A percentile compares a stretch with the other conserved stretches of the same genome.
Conservation (phyloP, 163 green algal species). For the Scenedesmus sp. region DNA sequence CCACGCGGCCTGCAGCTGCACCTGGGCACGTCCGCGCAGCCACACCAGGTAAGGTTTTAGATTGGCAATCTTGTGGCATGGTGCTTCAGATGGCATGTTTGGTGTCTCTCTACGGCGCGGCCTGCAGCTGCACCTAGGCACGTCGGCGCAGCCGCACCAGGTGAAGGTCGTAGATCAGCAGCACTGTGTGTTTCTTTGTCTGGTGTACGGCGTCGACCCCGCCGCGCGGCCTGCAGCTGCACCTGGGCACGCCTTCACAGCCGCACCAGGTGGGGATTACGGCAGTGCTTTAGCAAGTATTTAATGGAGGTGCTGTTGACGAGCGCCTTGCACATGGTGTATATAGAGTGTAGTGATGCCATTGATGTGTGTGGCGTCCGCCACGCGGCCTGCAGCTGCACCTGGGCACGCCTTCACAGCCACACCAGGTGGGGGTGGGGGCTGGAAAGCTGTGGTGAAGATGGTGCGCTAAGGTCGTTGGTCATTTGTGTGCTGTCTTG, state of each 20-base stretch:
- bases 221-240: conserved; percentile 92
- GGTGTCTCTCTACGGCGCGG: conserved; percentile 70
- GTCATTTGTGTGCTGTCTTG: too few species aligned
- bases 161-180: conserved; percentile 39
- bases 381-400: conserved; percentile 92
- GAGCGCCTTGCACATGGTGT: too few species aligned
- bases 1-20: conserved; percentile 92
- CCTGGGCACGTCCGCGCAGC: conserved; percentile 71
- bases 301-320: too few species aligned
- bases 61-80: too few species aligned
- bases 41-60: conserved; percentile 58
- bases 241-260: conserved; percentile 71
- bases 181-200: too few species aligned
- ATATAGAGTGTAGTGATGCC: too few species aligned
- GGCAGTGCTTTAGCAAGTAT: too few species aligned
- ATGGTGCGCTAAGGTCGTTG: too few species aligned
- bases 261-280: too few species aligned
- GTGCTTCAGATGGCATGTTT: too few species aligned
- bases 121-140: conserved; percentile 92
- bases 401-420: conserved; percentile 69
- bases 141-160: conserved; percentile 54
- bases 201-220: conserved; percentile 3
- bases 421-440: too few species aligned
- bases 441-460: too few species aligned
- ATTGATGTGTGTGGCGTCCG: conserved; percentile 3